These are phyloP conservation scores for Hemisphaericaspora xylanilytica DNA, from an alignment of 1,139 yeast species.

Conservation along the genomic window DNA sequence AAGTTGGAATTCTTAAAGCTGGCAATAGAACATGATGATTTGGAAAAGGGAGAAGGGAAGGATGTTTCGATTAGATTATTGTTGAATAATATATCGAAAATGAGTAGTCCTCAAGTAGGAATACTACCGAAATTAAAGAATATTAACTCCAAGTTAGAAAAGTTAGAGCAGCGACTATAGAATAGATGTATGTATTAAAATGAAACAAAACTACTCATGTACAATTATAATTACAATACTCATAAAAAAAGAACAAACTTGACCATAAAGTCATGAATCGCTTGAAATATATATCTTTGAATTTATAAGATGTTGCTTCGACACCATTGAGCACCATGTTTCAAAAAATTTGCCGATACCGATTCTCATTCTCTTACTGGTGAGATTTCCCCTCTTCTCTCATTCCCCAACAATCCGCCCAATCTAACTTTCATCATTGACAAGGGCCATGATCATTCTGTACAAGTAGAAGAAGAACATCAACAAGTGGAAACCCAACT, in stretches of 20 bases:
- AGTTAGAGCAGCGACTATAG: slow-evolving; percentile 18
- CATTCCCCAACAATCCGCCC: neutral
- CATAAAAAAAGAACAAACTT: neutral
- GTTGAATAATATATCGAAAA: slow-evolving; percentile 19
- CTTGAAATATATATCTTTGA: neutral
- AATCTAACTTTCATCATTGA: slow-evolving; percentile 52
- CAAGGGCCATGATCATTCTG: slow-evolving; percentile 95
- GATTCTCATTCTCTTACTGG: too few species aligned
- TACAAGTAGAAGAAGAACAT: slow-evolving; percentile 95
- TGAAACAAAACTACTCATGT: too few species aligned
- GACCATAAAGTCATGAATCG: neutral
- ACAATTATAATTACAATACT: slow-evolving; percentile 1
- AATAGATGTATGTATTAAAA: slow-evolving; percentile 1
- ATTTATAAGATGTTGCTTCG: neutral
- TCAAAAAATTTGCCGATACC: too few species aligned
- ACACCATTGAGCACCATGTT: too few species aligned
- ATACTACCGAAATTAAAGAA: slow-evolving; percentile 30
- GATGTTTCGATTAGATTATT: slow-evolving; percentile 14
- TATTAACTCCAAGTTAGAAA: slow-evolving; percentile 32
- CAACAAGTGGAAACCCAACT: slow-evolving; percentile 85
- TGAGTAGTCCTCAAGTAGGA: slow-evolving; percentile 42
- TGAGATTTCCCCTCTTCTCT: neutral
- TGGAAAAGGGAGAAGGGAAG: slow-evolving; percentile 7
- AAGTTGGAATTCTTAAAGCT: slow-evolving; percentile 8
- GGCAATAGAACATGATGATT: slow-evolving; percentile 3